These are phyloP conservation scores for Pichia pseudocactophila DNA, from an alignment of 805 yeast species.

Conservation along the genomic window DNA sequence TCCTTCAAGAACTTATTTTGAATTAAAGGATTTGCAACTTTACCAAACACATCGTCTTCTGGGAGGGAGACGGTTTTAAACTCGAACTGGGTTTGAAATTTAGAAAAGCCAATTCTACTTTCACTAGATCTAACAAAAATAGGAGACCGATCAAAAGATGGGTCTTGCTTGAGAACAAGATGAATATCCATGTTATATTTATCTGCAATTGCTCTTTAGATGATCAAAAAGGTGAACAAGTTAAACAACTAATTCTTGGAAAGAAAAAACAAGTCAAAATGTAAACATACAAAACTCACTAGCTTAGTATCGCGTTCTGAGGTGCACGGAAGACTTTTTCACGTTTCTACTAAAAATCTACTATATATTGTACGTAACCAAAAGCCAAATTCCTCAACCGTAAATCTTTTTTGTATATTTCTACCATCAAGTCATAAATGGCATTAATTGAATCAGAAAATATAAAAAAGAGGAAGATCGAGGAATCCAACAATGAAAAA, in stretches of 20 bases:
- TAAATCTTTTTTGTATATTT: too few species aligned
- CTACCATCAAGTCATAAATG: too few species aligned
- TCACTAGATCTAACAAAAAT: slow-evolving; percentile 14
- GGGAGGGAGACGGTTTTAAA: slow-evolving; percentile 16
- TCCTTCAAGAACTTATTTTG: slow-evolving; percentile 22
- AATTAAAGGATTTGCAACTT: slow-evolving; percentile 28
- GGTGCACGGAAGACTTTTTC: background rate
- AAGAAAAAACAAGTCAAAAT: background rate
- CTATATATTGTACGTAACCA: too few species aligned
- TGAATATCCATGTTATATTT: slow-evolving; percentile 10
- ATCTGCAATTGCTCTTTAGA: background rate
- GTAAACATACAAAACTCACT: slow-evolving; percentile 1
- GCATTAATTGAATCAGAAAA: background rate
- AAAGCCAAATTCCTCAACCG: too few species aligned
- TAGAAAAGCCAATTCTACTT: slow-evolving; percentile 20
- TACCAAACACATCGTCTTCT: slow-evolving; percentile 13
- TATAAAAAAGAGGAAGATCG: background rate
- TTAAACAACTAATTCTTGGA: too few species aligned
- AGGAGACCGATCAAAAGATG: background rate
- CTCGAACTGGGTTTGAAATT: slow-evolving; percentile 21
- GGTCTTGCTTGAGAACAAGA: slow-evolving; percentile 9
- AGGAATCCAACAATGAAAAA: background rate
- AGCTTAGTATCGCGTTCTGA: too few species aligned
- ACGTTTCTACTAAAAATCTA: too few species aligned
- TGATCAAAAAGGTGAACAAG: too few species aligned